Conservation (phyloP, 2,329 filamentous ascomycete genomes). For the Karstenula rhodostoma region DNA sequence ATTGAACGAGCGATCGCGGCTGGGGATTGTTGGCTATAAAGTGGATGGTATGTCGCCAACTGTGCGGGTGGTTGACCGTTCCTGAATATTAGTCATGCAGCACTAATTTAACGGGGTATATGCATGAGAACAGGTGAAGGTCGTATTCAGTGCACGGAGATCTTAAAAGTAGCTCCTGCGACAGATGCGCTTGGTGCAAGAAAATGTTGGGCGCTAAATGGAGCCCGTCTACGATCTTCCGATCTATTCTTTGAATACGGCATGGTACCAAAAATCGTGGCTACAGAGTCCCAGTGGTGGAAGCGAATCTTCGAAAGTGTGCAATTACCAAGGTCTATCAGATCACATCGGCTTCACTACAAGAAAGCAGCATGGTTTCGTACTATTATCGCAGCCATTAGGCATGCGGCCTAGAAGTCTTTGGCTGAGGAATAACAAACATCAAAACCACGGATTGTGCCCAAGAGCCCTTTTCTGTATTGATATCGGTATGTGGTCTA, state of each 20-base stretch:
- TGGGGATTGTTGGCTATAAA: background rate
- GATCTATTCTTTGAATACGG: background rate
- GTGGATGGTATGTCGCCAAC: background rate
- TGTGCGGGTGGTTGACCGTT: background rate
- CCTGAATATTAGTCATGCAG: background rate
- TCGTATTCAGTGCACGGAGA: too few species aligned
- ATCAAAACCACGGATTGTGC: too few species aligned
- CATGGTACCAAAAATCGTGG: background rate
- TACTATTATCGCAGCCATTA: too few species aligned
- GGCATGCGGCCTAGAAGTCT: too few species aligned
- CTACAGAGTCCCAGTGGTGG: background rate
- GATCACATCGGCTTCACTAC: background rate
- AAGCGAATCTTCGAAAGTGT: background rate
- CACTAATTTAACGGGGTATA: background rate
- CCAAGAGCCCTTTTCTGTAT: too few species aligned
- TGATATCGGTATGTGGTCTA: too few species aligned
- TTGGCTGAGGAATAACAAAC: too few species aligned
- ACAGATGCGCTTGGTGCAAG: too few species aligned
- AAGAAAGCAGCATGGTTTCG: too few species aligned
- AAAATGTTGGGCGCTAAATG: too few species aligned
- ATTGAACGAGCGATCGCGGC: background rate
- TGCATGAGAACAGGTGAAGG: too few species aligned
- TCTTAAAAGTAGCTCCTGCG: too few species aligned
- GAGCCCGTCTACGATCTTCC: background rate
- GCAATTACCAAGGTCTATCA: background rate